Evolutionary conservation across 306 rosid genomes (phyloP).

Genomic region (Quercus mongolica): DNA sequence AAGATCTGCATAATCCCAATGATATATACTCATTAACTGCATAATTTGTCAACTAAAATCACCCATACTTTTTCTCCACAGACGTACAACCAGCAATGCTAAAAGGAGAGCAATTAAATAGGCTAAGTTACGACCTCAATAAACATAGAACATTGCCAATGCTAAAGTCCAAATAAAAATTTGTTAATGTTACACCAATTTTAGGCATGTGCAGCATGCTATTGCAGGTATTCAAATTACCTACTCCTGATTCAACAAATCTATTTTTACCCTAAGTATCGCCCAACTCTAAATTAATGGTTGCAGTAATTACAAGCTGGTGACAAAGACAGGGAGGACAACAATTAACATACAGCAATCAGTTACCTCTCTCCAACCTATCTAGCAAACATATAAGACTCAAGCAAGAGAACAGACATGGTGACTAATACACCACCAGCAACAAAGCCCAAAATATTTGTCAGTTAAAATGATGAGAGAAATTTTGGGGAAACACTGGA

Average conservation of each 20-base stretch:
- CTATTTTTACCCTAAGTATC: no score
- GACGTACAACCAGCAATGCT: neutral
- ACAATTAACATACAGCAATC: neutral
- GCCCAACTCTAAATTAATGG: neutral
- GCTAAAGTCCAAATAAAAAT: neutral
- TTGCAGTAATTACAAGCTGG: neutral
- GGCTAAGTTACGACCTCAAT: neutral
- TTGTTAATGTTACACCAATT: no score
- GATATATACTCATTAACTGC: neutral
- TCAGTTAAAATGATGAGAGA: neutral
- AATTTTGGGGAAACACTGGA: neutral
- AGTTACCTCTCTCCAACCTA: no score
- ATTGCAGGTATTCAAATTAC: neutral
- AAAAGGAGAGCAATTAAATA: neutral
- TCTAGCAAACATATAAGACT: no score
- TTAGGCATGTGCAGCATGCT: neutral
- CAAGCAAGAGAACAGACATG: neutral
- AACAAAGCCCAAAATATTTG: neutral
- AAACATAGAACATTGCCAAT: neutral
- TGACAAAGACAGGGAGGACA: neutral
- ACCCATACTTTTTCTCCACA: neutral
- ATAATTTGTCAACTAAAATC: neutral
- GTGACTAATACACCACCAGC: neutral
- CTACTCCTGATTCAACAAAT: neutral
- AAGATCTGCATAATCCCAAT: conserved; percentile 46